Base-by-base conservation (phyloP, 352 stramenopile species). In the Globisporangium rhizosaccharum region DNA sequence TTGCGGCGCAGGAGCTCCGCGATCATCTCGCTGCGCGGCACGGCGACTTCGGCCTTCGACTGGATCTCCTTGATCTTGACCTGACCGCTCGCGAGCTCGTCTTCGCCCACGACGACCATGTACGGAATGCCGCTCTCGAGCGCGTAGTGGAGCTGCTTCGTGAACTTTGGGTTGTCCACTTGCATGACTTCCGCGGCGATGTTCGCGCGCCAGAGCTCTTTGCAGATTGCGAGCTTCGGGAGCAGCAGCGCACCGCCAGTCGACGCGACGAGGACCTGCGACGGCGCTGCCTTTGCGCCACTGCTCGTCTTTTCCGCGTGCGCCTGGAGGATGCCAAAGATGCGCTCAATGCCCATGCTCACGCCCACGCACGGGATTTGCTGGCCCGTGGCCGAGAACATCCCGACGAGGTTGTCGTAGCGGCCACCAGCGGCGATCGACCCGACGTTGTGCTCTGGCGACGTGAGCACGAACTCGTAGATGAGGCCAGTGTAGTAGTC, bases 401-500 rank as follows among this genome's bases (percentile, higher is more conserved):
- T 98, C 51, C 96, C 97, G 20, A 99, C 97, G 26, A 99, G 85
- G 61, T 98, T 98, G 72, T 99, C 97, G 78, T 99, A 99, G 54
- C 97, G 86, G 3, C 97, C 97, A 42, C 97, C 97, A 46, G 96
- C 97, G 33, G 94, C 96, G 72, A 99, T 99, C 51, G 92, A 98
- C 52, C 97, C 97, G 33, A 99, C 95, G 66, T 98, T 88, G 61
- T 91, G 76, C 62, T 88, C 83, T 6, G 74, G 73, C 28, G 73
- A 88, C 60, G 85, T 94, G 28, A 98, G 87, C 33, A 99, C 94
- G 54, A 97, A 98, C 78, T 99, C 97, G 75, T 99, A 99, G 70
- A 99, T 99, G 48, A 99, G 79, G 17, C 97, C 97, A 17, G 97
- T 99, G 80, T 99, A 99, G 87, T 99, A 99, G 76, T 99, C 97